These are phyloP conservation scores for Thermothelomyces thermophilus DNA, from an alignment of 2,329 filamentous ascomycete genomes.

Conservation along the genomic window DNA sequence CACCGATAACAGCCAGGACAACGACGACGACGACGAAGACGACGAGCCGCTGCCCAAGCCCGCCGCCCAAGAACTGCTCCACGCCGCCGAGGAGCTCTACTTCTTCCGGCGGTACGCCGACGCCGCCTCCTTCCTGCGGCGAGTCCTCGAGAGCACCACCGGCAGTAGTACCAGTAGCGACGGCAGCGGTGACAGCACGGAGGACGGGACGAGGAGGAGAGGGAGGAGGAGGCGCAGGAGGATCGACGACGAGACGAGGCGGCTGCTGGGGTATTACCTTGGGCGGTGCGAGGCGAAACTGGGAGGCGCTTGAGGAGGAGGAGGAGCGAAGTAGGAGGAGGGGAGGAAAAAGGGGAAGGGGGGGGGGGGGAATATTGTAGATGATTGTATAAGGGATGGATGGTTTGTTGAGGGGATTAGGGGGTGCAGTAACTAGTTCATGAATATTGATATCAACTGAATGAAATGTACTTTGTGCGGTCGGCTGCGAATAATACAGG, in stretches of 20 bases:
- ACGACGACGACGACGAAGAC: too few relatives aligned
- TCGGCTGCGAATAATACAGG: too few relatives aligned
- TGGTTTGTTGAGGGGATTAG: neutral
- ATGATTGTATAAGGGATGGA: neutral
- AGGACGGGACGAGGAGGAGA: constrained; percentile 15
- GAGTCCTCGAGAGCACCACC: constrained; percentile 26
- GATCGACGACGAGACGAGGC: constrained; percentile 39
- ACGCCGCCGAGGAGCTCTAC: constrained; percentile 53
- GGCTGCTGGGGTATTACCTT: constrained; percentile 38
- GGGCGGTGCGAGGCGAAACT: constrained; percentile 31
- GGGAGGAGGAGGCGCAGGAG: constrained; percentile 5
- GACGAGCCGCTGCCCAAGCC: constrained; percentile 35
- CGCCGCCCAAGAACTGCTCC: constrained; percentile 43
- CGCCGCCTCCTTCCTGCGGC: constrained; percentile 36
- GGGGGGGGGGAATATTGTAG: neutral
- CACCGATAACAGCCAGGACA: neutral
- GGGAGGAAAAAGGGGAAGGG: too few relatives aligned
- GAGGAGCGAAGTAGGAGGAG: too few relatives aligned
- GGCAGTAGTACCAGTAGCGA: neutral
- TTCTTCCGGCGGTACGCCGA: constrained; percentile 44
- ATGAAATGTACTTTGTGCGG: too few relatives aligned
- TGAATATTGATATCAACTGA: too few relatives aligned
- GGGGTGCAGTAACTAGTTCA: neutral
- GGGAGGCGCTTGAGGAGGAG: neutral
- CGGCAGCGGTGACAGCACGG: neutral